Evolutionary conservation across 164 flowering plant species (phyloP), one percentile per base, ranked within the genome.

Genomic region (Magnolia officinalis): DNA sequence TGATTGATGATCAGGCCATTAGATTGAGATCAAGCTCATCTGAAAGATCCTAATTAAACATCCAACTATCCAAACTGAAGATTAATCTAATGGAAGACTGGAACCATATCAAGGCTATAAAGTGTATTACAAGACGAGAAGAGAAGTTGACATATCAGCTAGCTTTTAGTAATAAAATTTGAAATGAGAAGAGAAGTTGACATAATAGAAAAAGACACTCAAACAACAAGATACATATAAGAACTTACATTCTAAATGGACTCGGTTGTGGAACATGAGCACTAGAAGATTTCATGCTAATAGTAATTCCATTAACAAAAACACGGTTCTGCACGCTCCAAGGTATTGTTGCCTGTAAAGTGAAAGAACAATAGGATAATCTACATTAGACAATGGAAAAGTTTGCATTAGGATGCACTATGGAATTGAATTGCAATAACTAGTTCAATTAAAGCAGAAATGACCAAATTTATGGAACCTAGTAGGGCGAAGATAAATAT

Each of bases 201-300:
- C 7, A 9, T 0, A 20, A 70, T 8, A 49, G n/a, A n/a, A 45
- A 49, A 31, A 8, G 16, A 16, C 29, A 66, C 69, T 19, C 2
- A 7, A 7, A 19, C 16, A 50, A 70, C 50, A 14, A n/a, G 58
- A 21, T 8, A 8, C 8, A 70, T 6, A 21, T 21, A 20, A 50
- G 11, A 49, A 70, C 4, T 19, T 70, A 70, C 72, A 58, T 70
- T 70, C 72, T 50, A 70, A n/a, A 70, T 50, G 7, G 19, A 50
- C 58, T n/a, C n/a, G 19, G 58, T n/a, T n/a, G 72, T n/a, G 58
- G 10, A 49, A 31, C 55, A 49, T 10, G 72, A 50, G 45, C 58
- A 50, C 23, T n/a, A 8, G 21, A 70, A 49, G 72, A 49, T n/a
- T 70, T 70, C 24, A 50, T 9, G 21, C 72, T 50, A 45, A 2